Base-by-base conservation (phyloP, 305 asterid genomes). In the Fraxinus nigra region DNA sequence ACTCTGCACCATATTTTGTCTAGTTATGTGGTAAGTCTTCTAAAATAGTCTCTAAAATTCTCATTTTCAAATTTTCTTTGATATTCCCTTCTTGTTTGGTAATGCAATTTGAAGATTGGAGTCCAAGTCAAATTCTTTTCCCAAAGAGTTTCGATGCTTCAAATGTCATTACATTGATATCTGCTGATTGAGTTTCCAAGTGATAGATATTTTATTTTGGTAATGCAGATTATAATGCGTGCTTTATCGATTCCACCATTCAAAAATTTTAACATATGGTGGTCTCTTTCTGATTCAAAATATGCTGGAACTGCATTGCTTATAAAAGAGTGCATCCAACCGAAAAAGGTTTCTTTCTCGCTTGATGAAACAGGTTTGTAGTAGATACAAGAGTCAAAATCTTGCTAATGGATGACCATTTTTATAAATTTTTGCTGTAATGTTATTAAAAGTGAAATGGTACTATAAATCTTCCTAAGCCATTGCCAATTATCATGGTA, bases 271-370 rank as follows among this genome's bases (percentile, higher is more conserved):
- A 84, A 89, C 16, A 92, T 94, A 51, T 95, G 98, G 99, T 95
- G 98, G 99, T 95, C 99, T 85, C 97, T 95, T 83, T 92, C 99
- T 0, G 98, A 95, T 89, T 79, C 95, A 79, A 95, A 95, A 82
- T 95, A 95, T 88, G 97, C 99, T 82, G 99, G 99, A 82, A 95
- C 99, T 85, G 97, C 94, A 59, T 82, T 95, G 82, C 82, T 95
- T 77, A 84, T 95, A 40, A 95, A 92, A 81, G 91, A 89, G 86
- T 93, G 97, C 80, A 94, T 92, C 86, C 88, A 87, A 84, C 98
- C 99, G 1, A 86, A 82, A 77, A 92, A 86, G 85, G 97, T 95
- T 72, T 92, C 88, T 18, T 95, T 94, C 89, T 92, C 97, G 0
- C 90, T 95, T 80, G 99, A 94, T 87, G 91, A 84, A 84, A 79